phyloP scores from a whole-genome alignment of 331 rosid genomes.

The Malus hybrid region DNA sequence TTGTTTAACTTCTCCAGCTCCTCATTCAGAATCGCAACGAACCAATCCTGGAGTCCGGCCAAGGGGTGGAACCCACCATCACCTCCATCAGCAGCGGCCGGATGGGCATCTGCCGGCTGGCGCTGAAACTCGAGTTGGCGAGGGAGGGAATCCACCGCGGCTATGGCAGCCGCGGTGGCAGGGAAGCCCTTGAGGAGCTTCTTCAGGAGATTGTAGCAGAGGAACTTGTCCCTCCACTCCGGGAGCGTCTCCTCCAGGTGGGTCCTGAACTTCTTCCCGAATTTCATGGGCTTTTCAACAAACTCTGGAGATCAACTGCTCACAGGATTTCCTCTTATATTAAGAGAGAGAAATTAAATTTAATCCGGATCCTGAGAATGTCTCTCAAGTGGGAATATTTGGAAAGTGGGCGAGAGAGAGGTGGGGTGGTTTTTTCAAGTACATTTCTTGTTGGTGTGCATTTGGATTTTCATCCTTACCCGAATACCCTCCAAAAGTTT shows the following conservation, averaged over 20 bases:
- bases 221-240: slow-evolving; percentile 96
- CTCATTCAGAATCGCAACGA: slow-evolving; percentile 57
- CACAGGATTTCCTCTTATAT: neutral
- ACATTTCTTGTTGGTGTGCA: neutral
- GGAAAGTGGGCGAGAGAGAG: neutral
- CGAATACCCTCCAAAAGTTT: neutral
- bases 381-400: slow-evolving; percentile 9
- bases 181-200: slow-evolving; percentile 59
- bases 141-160: slow-evolving; percentile 6
- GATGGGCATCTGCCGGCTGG: slow-evolving; percentile 9
- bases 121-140: slow-evolving; percentile 5
- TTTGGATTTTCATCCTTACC: neutral
- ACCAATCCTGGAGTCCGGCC: slow-evolving; percentile 61
- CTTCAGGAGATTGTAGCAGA: slow-evolving; percentile 85
- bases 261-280: slow-evolving; percentile 84
- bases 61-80: slow-evolving; percentile 4
- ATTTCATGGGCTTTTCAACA: slow-evolving; percentile 47
- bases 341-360: neutral
- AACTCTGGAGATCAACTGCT: neutral
- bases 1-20: slow-evolving; percentile 87
- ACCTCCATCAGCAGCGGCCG: neutral
- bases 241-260: slow-evolving; percentile 92
- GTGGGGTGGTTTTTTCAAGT: neutral
- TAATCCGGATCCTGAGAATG: neutral
- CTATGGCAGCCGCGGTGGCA: neutral